Evolutionary conservation across 1,284 basidiomycete species (phyloP).

Genomic region (Irpex sp.): DNA sequence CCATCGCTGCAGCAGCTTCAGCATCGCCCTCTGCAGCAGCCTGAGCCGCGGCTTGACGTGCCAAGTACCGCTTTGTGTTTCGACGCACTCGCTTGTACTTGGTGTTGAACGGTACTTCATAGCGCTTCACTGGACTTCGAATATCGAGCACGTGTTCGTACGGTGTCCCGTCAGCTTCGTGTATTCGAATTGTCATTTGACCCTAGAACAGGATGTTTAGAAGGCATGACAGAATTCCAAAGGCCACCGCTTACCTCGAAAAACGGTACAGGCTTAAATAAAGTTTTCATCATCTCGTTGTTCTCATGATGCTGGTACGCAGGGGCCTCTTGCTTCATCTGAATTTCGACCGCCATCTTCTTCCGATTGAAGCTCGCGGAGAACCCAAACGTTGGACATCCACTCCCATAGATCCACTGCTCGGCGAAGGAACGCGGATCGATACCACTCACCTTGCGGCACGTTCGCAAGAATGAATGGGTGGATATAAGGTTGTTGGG

Average conservation of each 20-base stretch:
- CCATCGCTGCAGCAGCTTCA: constrained; percentile 91
- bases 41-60: constrained; percentile 89
- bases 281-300: constrained; percentile 62
- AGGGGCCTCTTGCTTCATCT: constrained; percentile 86
- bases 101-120: constrained; percentile 99
- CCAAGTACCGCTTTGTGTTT: constrained; percentile 92
- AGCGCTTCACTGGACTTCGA: constrained; percentile 82
- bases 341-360: constrained; percentile 97
- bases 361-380: constrained; percentile 94
- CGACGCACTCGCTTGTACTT: constrained; percentile 97
- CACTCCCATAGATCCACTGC: constrained; percentile 98
- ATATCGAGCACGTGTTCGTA: constrained; percentile 99
- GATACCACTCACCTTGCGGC: constrained; percentile 90
- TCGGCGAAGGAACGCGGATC: constrained; percentile 91
- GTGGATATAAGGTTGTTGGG: constrained; percentile 86
- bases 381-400: constrained; percentile 90
- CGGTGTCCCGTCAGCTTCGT: constrained; percentile 98
- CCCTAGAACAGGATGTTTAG: constrained; percentile 47
- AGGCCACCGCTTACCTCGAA: constrained; percentile 63
- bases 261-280: constrained; percentile 80
- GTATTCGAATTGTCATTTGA: constrained; percentile 97
- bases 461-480: constrained; percentile 86
- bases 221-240: constrained; percentile 1
- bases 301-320: constrained; percentile 68
- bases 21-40: constrained; percentile 88